Percentiles rank a stretch among this genome's conserved stretches.
phyloP scores from a whole-genome alignment of 2,329 filamentous ascomycete species.

The Paracoccidioides brasiliensis region DNA sequence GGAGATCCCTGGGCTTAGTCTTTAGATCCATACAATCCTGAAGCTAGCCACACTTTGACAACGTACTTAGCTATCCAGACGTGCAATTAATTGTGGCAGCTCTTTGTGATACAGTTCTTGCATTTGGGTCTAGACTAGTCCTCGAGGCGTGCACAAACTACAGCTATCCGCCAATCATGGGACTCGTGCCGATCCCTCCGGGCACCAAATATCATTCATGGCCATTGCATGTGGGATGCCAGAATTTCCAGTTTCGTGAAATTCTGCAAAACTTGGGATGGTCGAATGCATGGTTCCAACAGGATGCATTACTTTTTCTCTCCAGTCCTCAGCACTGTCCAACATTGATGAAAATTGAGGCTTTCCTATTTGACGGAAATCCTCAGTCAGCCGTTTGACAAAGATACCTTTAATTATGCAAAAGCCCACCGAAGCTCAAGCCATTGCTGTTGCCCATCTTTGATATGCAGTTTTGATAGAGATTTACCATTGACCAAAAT shows the following conservation, averaged over 20 bases:
- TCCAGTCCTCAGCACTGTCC: not conserved
- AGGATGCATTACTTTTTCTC: not conserved
- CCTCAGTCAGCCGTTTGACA: not conserved
- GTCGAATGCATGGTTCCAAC: not conserved
- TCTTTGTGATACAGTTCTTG: not conserved
- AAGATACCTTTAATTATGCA: not conserved
- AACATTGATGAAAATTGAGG: not conserved
- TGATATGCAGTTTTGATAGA: not conserved
- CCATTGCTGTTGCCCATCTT: not conserved
- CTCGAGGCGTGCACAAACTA: not conserved
- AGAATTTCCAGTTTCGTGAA: not conserved
- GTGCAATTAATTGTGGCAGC: not conserved
- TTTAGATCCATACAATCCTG: not conserved
- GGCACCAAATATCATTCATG: no score
- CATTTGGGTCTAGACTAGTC: not conserved
- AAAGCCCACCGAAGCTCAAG: not conserved
- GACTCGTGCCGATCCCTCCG: not conserved
- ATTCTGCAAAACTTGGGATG: not conserved
- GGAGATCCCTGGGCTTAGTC: not conserved
- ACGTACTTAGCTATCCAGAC: not conserved
- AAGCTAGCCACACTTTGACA: not conserved
- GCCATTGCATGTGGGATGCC: not conserved
- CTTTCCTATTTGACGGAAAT: not conserved
- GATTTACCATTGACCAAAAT: not conserved
- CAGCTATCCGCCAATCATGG: not conserved